These are phyloP conservation scores for Afroboletus lepidellus DNA, from an alignment of 1,284 basidiomycete genomes.

Conservation along the genomic window DNA sequence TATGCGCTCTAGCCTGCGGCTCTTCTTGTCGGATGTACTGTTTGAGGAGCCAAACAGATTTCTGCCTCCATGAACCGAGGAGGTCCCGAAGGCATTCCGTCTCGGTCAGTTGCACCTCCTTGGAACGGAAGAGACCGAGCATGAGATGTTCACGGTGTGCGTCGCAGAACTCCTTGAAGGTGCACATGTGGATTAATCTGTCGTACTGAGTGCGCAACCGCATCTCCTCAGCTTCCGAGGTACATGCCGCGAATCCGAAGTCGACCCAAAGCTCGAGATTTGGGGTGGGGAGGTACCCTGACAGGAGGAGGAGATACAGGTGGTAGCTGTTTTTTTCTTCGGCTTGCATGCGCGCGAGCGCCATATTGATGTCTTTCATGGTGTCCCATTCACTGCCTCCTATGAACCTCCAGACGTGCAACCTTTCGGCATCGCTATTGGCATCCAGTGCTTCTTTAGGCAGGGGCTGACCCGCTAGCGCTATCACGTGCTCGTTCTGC, in stretches of 20 bases:
- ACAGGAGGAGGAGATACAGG: neutral
- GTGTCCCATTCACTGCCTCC: neutral
- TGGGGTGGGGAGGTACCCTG: neutral
- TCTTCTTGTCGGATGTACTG: neutral
- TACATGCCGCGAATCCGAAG: neutral
- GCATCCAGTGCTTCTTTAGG: no score
- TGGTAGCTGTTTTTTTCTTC: neutral
- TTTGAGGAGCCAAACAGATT: slow-evolving; percentile 2
- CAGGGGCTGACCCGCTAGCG: neutral
- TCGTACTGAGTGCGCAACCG: neutral
- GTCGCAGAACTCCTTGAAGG: slow-evolving; percentile 2
- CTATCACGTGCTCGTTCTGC: neutral
- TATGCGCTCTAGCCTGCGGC: neutral
- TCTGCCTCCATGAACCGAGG: neutral
- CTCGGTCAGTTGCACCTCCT: neutral
- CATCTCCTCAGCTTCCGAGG: neutral
- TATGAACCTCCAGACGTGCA: neutral
- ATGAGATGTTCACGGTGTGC: neutral
- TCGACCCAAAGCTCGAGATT: neutral
- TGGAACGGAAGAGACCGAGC: neutral
- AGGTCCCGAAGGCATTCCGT: neutral
- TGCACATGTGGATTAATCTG: neutral
- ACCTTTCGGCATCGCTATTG: no score
- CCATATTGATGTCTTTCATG: neutral
- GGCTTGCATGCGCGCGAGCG: neutral